These are phyloP conservation scores for Lactarius hatsudake DNA, from an alignment of 768 basidiomycete genomes.

Conservation along the genomic window DNA sequence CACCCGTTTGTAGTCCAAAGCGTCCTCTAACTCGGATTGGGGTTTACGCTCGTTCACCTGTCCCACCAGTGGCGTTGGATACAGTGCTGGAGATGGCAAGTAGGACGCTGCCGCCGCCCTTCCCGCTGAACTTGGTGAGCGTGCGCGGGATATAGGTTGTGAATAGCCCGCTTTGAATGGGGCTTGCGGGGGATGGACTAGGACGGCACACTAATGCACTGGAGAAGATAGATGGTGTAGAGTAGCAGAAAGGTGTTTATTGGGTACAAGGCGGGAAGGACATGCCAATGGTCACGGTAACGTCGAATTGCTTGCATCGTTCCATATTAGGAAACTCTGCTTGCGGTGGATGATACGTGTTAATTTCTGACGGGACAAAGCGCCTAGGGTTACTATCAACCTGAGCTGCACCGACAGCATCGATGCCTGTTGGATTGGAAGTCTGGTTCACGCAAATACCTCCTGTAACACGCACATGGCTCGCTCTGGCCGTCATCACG, in stretches of 20 bases:
- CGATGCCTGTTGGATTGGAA: conserved; percentile 82
- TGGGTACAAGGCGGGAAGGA: no score
- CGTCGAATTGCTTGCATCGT: no score
- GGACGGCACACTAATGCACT: conserved; percentile 70
- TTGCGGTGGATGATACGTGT: neutral
- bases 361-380: neutral
- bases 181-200: conserved; percentile 43
- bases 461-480: conserved; percentile 86
- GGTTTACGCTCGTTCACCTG: conserved; percentile 53
- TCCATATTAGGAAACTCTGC: neutral
- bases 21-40: no score
- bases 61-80: conserved; percentile 86
- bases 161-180: conserved; percentile 82
- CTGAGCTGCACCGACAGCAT: neutral
- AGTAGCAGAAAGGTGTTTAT: conserved; percentile 77
- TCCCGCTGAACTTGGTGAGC: conserved; percentile 62
- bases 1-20: neutral
- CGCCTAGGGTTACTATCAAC: neutral
- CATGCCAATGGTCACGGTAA: no score
- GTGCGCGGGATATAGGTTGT: conserved; percentile 75
- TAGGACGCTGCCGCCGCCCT: conserved; percentile 67
- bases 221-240: conserved; percentile 75
- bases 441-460: conserved; percentile 91
- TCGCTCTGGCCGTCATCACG: conserved; percentile 70
- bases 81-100: conserved; percentile 85